These are phyloP conservation scores for Strobilomyces dryophilus DNA, from an alignment of 768 basidiomycete genomes.

Conservation along the genomic window DNA sequence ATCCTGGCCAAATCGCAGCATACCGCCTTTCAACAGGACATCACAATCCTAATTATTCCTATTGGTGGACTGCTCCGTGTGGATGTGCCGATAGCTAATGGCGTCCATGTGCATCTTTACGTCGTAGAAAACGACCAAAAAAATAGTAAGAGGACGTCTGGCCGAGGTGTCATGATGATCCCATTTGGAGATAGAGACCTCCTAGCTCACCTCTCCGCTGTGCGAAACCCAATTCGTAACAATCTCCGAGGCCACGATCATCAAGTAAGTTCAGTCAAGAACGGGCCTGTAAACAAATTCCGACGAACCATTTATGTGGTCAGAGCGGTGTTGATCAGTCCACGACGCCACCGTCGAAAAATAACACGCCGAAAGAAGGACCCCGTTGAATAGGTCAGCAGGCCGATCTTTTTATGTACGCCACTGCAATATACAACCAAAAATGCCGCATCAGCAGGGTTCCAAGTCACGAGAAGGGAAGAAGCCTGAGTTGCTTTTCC, in stretches of 20 bases:
- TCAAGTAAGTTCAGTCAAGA: slow-evolving; percentile 12
- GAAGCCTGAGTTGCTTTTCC: slow-evolving; percentile 1
- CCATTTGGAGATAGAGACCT: slow-evolving; percentile 24
- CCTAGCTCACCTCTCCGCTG: slow-evolving; percentile 14
- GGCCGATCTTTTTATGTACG: slow-evolving; percentile 19
- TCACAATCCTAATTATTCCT: slow-evolving; percentile 3
- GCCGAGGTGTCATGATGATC: slow-evolving; percentile 11
- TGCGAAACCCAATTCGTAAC: slow-evolving; percentile 20
- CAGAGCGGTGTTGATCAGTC: slow-evolving; percentile 14
- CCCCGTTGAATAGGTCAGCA: slow-evolving; percentile 6
- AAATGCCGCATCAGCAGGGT: slow-evolving; percentile 8
- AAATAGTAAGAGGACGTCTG: neutral
- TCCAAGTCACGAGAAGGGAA: slow-evolving; percentile 15
- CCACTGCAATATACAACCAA: slow-evolving; percentile 11
- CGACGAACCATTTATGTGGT: slow-evolving; percentile 15
- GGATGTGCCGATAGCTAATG: neutral
- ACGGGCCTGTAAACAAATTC: slow-evolving; percentile 18
- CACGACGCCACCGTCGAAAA: slow-evolving; percentile 25
- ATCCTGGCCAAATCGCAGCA: neutral
- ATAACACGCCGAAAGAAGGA: slow-evolving; percentile 5
- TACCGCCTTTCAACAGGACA: neutral
- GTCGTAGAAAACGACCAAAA: slow-evolving; percentile 13
- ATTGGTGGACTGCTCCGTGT: slow-evolving; percentile 6
- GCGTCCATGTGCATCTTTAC: slow-evolving; percentile 17
- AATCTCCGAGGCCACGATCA: slow-evolving; percentile 19